Conservation (phyloP, 768 basidiomycete species). For the Xerocomellus intermedius region DNA sequence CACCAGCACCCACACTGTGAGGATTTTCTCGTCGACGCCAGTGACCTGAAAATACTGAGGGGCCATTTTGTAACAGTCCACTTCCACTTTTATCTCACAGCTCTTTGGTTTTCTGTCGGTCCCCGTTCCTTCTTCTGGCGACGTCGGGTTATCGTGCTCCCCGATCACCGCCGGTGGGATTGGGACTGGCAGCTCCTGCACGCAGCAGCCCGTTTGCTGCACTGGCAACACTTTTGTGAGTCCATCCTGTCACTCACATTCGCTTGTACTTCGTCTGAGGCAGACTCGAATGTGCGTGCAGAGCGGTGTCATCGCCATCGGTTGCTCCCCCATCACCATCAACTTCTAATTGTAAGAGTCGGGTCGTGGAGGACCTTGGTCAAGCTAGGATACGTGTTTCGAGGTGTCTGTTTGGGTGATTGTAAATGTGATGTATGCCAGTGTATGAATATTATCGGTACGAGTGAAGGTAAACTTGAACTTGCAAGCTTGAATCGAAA, state of each 20-base stretch:
- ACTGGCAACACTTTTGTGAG: constrained; percentile 1
- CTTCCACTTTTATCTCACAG: not conserved
- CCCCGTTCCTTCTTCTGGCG: too few relatives aligned
- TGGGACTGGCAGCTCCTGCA: not conserved
- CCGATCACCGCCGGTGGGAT: not conserved
- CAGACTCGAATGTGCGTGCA: not conserved
- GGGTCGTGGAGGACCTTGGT: too few relatives aligned
- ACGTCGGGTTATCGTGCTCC: not conserved
- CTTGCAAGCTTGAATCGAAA: too few relatives aligned
- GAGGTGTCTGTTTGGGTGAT: too few relatives aligned
- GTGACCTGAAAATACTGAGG: not conserved
- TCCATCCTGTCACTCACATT: not conserved
- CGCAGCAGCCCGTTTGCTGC: constrained; percentile 1
- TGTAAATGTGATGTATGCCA: too few relatives aligned
- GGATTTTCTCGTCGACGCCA: not conserved
- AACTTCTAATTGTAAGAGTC: not conserved
- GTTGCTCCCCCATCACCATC: not conserved
- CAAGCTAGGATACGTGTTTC: too few relatives aligned
- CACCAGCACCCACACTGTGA: not conserved
- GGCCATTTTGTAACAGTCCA: not conserved
- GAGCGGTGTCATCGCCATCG: not conserved
- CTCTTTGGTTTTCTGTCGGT: too few relatives aligned
- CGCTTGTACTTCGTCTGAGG: not conserved
- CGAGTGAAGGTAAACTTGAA: too few relatives aligned
- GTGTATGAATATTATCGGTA: too few relatives aligned